Conservation (phyloP, 345 rosid genomes). For the Melaleuca quinquenervia region DNA sequence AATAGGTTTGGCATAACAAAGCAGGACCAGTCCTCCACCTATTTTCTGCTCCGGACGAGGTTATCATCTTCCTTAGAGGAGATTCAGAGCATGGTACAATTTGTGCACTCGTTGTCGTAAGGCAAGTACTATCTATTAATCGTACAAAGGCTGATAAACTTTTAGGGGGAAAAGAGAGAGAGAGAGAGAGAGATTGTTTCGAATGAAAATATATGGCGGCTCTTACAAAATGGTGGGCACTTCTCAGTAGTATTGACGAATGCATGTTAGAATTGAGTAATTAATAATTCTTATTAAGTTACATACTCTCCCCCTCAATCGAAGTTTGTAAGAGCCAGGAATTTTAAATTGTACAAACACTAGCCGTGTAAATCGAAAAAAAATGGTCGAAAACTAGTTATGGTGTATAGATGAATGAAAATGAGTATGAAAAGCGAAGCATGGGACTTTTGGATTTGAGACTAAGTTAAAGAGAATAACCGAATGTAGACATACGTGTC, state of each 20-base stretch:
- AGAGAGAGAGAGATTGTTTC: too few relatives aligned
- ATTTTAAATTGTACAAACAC: not conserved
- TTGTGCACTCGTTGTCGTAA: too few relatives aligned
- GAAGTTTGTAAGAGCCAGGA: not conserved
- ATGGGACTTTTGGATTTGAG: not conserved
- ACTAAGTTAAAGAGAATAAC: not conserved
- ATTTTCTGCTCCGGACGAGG: too few relatives aligned
- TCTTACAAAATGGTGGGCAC: not conserved
- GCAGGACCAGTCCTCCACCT: too few relatives aligned
- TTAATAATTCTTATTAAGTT: not conserved
- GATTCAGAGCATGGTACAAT: too few relatives aligned
- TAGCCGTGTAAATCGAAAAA: not conserved
- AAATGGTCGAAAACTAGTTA: not conserved
- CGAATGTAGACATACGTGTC: rapidly evolving
- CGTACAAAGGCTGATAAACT: too few relatives aligned
- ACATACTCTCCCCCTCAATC: not conserved
- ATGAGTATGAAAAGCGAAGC: not conserved
- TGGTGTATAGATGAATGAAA: not conserved
- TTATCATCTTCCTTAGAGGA: too few relatives aligned
- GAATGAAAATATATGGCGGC: too few relatives aligned
- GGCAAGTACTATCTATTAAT: too few relatives aligned
- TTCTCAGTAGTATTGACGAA: not conserved
- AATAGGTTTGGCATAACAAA: too few relatives aligned
- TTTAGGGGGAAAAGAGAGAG: too few relatives aligned
- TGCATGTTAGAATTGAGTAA: not conserved